These are phyloP conservation scores for Lactifluus hygrophoroides DNA, from an alignment of 768 basidiomycete species.

Conservation along the genomic window DNA sequence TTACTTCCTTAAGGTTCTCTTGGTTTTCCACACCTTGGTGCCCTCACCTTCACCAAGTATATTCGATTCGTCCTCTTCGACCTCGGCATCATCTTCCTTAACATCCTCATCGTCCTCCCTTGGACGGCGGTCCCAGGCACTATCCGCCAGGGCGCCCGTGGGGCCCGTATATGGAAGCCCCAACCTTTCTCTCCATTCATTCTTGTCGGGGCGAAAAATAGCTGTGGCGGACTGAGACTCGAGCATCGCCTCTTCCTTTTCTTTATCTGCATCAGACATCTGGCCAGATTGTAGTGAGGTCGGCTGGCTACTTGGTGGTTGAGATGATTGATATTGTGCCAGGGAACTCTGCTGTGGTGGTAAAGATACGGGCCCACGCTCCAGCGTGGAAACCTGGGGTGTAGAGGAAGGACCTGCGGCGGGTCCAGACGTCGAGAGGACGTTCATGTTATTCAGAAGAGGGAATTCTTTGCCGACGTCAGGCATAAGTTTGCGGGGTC, in stretches of 20 bases:
- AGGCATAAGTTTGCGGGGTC: conserved; percentile 73
- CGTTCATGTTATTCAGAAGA: conserved; percentile 50
- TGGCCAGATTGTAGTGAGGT: conserved; percentile 27
- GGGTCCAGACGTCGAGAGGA: conserved; percentile 43
- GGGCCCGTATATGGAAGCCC: conserved; percentile 52
- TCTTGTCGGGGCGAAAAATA: conserved; percentile 78
- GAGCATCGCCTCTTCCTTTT: conserved; percentile 36
- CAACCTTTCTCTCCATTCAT: conserved; percentile 80
- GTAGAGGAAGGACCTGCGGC: conserved; percentile 36
- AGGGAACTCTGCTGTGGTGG: conserved; percentile 25
- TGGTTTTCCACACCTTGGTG: conserved; percentile 75
- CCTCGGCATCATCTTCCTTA: conserved; percentile 64
- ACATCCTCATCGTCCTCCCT: conserved; percentile 56
- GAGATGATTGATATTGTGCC: conserved; percentile 22
- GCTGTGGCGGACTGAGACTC: conserved; percentile 54
- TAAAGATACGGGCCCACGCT: conserved; percentile 34
- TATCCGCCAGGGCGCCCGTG: conserved; percentile 38
- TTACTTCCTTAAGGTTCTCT: conserved; percentile 82
- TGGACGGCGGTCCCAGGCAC: conserved; percentile 44
- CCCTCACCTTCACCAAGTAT: conserved; percentile 62
- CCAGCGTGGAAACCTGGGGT: conserved; percentile 37
- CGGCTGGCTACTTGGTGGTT: conserved; percentile 25
- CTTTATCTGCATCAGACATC: conserved; percentile 29
- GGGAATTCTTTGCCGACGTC: conserved; percentile 66
- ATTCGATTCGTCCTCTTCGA: conserved; percentile 51